Evolutionary conservation across 2,329 filamentous ascomycete genomes (phyloP).

Genomic region (Graphilbum fragrans): DNA sequence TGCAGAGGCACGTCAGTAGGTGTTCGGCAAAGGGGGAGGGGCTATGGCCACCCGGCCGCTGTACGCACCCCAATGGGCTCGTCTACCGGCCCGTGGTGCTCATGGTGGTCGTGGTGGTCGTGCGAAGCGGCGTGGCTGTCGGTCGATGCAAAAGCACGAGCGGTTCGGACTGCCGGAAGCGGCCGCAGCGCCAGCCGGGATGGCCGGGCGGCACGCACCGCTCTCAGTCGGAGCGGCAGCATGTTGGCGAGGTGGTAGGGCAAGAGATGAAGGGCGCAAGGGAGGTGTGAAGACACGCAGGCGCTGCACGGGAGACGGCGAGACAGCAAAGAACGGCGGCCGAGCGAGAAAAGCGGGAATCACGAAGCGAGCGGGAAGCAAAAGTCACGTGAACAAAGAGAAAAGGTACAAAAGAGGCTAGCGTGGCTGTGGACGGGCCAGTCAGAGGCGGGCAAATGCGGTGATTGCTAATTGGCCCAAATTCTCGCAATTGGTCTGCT

Average conservation of each 20-base stretch:
- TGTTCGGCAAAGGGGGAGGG: background rate
- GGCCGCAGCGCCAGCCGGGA: conserved; percentile 15
- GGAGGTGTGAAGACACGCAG: no score
- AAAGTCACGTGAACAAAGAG: background rate
- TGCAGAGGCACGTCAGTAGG: conserved; percentile 17
- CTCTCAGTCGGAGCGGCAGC: conserved; percentile 24
- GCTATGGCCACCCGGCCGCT: no score
- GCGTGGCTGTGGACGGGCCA: conserved; percentile 1
- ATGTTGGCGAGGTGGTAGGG: conserved; percentile 11
- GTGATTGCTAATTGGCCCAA: conserved; percentile 7
- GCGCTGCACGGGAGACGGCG: no score
- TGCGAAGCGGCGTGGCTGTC: conserved; percentile 7
- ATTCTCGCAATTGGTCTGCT: conserved; percentile 2
- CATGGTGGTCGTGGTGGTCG: conserved; percentile 11
- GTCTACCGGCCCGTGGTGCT: conserved; percentile 33
- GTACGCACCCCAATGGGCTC: conserved; percentile 46
- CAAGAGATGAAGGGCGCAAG: background rate
- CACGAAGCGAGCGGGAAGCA: no score
- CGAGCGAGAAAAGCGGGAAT: no score
- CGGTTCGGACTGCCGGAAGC: conserved; percentile 16
- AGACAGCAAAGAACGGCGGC: background rate
- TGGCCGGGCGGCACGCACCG: conserved; percentile 23
- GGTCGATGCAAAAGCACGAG: conserved; percentile 39
- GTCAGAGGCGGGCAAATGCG: conserved; percentile 8
- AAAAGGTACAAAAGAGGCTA: background rate